Evolutionary conservation across 176 grass and related monocot species (phyloP).

Genomic region (Oryza meyeriana): DNA sequence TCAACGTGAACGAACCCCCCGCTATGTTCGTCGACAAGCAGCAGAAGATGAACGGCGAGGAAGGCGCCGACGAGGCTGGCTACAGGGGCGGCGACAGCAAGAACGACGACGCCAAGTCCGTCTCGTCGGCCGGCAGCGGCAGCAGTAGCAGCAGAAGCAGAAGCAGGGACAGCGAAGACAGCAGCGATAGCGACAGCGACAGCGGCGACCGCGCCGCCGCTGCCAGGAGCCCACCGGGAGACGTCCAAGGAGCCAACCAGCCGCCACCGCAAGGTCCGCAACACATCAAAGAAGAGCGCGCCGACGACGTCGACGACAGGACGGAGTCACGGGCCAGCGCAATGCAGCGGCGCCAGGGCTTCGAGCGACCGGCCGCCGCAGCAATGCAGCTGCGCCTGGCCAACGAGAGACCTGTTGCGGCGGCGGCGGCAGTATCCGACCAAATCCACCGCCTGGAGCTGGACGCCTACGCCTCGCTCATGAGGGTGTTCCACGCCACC

Average conservation of each 20-base stretch:
- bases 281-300: not conserved
- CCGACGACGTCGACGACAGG: not conserved
- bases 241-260: not conserved
- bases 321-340: not conserved
- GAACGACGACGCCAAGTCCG: conserved; percentile 24
- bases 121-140: conserved; percentile 32
- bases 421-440: not conserved
- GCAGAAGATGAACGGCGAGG: conserved; percentile 1
- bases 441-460: conserved; percentile 44
- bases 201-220: not conserved
- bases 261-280: not conserved
- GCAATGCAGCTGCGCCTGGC: not conserved
- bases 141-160: not conserved
- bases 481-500: conserved; percentile 56
- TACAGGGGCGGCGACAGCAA: not conserved
- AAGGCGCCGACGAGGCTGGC: conserved; percentile 3
- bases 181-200: not conserved
- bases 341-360: not conserved
- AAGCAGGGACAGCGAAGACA: not conserved
- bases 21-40: not conserved
- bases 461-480: conserved; percentile 51
- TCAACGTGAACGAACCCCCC: not conserved
- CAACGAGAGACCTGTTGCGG: not conserved
- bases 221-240: not conserved
- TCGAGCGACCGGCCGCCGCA: not conserved